Evolutionary conservation across 116 monocot genomes (phyloP).

Genomic region (Thalassia testudinum): DNA sequence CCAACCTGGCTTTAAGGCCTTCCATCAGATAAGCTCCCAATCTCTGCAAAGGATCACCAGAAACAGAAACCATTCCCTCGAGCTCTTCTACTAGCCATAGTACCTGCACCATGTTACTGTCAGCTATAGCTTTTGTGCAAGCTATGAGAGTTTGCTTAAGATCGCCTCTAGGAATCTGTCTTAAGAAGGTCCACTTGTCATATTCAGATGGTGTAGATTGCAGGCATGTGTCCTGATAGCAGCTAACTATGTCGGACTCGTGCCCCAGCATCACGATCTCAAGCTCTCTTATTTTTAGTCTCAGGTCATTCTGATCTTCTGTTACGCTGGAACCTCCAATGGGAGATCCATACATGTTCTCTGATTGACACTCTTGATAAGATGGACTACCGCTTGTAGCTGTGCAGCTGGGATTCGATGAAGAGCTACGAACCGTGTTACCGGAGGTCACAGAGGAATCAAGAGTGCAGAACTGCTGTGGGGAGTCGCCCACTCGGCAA

Average conservation of each 20-base stretch:
- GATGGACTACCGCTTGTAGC: constrained; percentile 33
- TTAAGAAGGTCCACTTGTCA: constrained; percentile 23
- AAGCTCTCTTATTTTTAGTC: constrained; percentile 47
- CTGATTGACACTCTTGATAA: constrained; percentile 46
- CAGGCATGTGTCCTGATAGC: constrained; percentile 11
- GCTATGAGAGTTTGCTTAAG: constrained; percentile 45
- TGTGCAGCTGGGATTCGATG: constrained; percentile 29
- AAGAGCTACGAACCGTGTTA: constrained; percentile 17
- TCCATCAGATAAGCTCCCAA: constrained; percentile 80
- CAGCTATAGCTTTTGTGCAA: constrained; percentile 56
- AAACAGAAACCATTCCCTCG: constrained; percentile 68
- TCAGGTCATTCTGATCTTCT: constrained; percentile 47
- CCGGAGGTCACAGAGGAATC: constrained; percentile 26
- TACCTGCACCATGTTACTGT: constrained; percentile 23
- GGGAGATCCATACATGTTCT: constrained; percentile 41
- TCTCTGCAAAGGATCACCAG: constrained; percentile 67
- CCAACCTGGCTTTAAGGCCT: constrained; percentile 68
- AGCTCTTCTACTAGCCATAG: constrained; percentile 40
- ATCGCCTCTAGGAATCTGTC: constrained; percentile 44
- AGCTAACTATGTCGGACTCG: constrained; percentile 25
- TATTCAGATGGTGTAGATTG: constrained; percentile 6
- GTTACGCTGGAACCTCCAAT: constrained; percentile 42
- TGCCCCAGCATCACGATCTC: constrained; percentile 70
- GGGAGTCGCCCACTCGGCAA: constrained; percentile 5
- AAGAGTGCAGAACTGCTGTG: constrained; percentile 27